Conservation (phyloP, 2,329 filamentous ascomycete genomes). For the Aureobasidium sp. region DNA sequence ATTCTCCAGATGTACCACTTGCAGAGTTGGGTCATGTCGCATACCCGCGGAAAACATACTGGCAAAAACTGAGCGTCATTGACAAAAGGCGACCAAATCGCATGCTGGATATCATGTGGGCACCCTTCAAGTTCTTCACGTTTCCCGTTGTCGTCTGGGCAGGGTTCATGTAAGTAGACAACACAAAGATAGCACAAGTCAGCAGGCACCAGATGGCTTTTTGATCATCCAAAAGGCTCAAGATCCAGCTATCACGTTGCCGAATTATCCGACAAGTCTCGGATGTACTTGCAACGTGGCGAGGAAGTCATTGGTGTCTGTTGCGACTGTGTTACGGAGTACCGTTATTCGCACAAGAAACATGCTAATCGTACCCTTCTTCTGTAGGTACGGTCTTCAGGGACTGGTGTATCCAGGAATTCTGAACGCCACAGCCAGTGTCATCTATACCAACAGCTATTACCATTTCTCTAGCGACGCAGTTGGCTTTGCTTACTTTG, state of each 20-base stretch:
- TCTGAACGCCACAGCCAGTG: conserved; percentile 17
- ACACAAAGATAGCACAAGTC: too few relatives aligned
- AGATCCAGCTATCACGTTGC: too few relatives aligned
- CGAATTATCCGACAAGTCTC: too few relatives aligned
- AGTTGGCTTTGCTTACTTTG: conserved; percentile 30
- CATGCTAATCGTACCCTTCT: too few relatives aligned
- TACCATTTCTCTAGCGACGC: conserved; percentile 32
- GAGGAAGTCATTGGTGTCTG: too few relatives aligned
- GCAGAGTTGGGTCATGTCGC: conserved; percentile 26
- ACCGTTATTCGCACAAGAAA: too few relatives aligned
- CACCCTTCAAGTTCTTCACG: conserved; percentile 18
- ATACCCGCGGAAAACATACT: conserved; percentile 36
- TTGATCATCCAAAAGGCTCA: too few relatives aligned
- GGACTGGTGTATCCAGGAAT: conserved; percentile 17
- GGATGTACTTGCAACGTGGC: too few relatives aligned
- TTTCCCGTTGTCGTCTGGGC: conserved; percentile 17
- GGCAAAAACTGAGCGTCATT: conserved; percentile 37
- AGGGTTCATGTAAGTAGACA: neutral
- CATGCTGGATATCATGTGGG: conserved; percentile 32
- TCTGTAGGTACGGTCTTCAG: conserved; percentile 14
- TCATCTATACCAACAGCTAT: conserved; percentile 22
- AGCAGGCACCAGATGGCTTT: too few relatives aligned
- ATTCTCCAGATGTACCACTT: neutral
- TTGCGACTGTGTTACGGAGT: too few relatives aligned
- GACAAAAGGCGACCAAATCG: conserved; percentile 38